Base-by-base conservation (phyloP, 805 yeast genomes). In the Saturnispora sanitii region DNA sequence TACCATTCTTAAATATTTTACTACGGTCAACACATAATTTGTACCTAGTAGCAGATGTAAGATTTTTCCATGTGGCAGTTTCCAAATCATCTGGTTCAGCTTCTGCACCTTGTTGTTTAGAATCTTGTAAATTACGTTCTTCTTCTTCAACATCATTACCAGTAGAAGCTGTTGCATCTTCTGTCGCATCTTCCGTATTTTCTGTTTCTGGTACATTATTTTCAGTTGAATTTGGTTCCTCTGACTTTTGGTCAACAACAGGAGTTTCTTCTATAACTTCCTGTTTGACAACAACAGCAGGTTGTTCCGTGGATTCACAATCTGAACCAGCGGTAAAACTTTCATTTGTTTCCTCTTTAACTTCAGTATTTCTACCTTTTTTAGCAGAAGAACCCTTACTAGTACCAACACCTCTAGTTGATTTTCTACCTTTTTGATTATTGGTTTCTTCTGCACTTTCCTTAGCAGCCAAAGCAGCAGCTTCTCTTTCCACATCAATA, bases 1-100 rank as follows among this genome's bases (percentile, higher is more conserved):
- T 70, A 43, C 68, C 64, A 15, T 73, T 71, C 17, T 70, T 73
- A 54, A 90, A 87, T 35, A 86, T 60, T 2, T 70, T 73, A 0
- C 83, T 69, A 49, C 97, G 70, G 42, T 71, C 69, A 20, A 75
- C 61, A 53, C 95, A 79, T 45, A 83, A 72, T 39, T 81, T 79
- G 13, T 90, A 85, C 43, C 96, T 65, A 0, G 82, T 72, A 45
- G 80, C 80, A 0, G 95, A 82, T 0, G 92, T 86, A 30, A 79
- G 60, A n/a, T 74, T 73, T 50, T 82, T 80, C 96, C 96, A 88
- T 1, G 84, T 75, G 40, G 81, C 81, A 35, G 78, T 61, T 51
- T 87, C 95, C 27, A 82, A 69, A 53, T 84, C 95, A 22, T 55
- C 61, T 2, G 42, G 35, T 18, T 45, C 61, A 22, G 42, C 55